Evolutionary conservation across 106 monocot genomes (phyloP), one percentile per base, ranked within the genome.

Genomic region (Acorus calamus): DNA sequence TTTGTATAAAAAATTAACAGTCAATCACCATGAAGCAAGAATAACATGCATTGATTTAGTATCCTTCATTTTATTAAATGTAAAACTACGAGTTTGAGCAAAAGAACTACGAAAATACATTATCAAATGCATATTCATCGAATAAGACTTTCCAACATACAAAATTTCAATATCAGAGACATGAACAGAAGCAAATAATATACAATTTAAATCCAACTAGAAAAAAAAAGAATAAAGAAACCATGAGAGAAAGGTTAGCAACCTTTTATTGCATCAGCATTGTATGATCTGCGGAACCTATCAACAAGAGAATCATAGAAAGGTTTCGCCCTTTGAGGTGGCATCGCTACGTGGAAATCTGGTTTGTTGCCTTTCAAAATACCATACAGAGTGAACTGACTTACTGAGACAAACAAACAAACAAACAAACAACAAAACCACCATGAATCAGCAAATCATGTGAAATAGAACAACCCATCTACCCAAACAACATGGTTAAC

Each of bases 331-430:
- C 74, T 79, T 13, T 83, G 72, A 69, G 94, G 86, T 68, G 83
- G 79, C 94, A 94, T 94, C 5, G 94, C 86, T 11, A 86, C 77
- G 73, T 94, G 94, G 78, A 94, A 94, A 79, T 94, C 94, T 50
- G 94, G 94, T 60, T 89, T 94, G 69, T 94, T 94, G 10, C 94
- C 94, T 73, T 94, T 94, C 11, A 94, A 68, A 60, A 84, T 70
- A 4, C 94, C 94, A 75, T 86, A 94, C 47, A 94, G 75, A 13
- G 94, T 94, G 71, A 94, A 94, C 61, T 94, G 94, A 65, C 94
- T 94, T 14, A 94, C 94, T 94, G 76, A 47, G 8, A 78, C 68
- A 46, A 14, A 28, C 3, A 55, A 65, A 47, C 63, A 60, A 44
- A 69, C 2, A 50, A 11, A 42, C 51, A 46, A 28, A n/a, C 43